Evolutionary conservation across 768 basidiomycete species (phyloP).

Genomic region (Pulveroboletus frians): DNA sequence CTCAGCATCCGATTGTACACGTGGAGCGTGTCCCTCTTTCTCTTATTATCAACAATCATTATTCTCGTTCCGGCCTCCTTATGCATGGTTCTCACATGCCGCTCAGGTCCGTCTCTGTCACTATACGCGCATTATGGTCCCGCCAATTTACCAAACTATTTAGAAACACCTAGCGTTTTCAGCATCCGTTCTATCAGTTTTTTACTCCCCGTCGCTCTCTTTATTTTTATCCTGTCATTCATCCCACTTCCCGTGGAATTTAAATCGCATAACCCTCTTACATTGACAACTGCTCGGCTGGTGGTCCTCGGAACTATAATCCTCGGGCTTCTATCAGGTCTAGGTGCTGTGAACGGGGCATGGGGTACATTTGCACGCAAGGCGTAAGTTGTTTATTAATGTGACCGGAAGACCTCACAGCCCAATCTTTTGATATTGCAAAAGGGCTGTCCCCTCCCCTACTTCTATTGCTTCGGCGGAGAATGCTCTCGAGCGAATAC

Average conservation of each 20-base stretch:
- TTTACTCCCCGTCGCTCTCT: slow-evolving; percentile 47
- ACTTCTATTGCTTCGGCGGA: slow-evolving; percentile 46
- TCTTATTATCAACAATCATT: slow-evolving; percentile 59
- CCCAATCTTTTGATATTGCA: slow-evolving; percentile 7
- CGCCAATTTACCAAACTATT: background rate
- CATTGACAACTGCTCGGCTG: slow-evolving; percentile 54
- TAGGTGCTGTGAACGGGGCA: slow-evolving; percentile 65
- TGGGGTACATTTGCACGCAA: slow-evolving; percentile 39
- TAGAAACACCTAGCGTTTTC: slow-evolving; percentile 25
- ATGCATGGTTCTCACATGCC: slow-evolving; percentile 51
- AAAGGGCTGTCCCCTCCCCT: slow-evolving; percentile 21
- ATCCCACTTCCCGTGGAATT: slow-evolving; percentile 62
- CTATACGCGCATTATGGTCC: background rate
- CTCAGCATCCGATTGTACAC: slow-evolving; percentile 57
- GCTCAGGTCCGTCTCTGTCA: slow-evolving; percentile 22
- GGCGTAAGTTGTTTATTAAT: slow-evolving; percentile 24
- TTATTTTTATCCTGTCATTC: slow-evolving; percentile 56
- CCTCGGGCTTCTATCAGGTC: slow-evolving; percentile 76
- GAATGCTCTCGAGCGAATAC: slow-evolving; percentile 53
- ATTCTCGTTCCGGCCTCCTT: slow-evolving; percentile 61
- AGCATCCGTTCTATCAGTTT: slow-evolving; percentile 18
- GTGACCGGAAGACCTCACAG: slow-evolving; percentile 1
- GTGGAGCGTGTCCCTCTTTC: slow-evolving; percentile 62
- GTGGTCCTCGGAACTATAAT: slow-evolving; percentile 73
- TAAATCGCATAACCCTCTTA: slow-evolving; percentile 36